Conservation (phyloP, 192 early-diverging fungal species). For the Coemansia sp. region DNA sequence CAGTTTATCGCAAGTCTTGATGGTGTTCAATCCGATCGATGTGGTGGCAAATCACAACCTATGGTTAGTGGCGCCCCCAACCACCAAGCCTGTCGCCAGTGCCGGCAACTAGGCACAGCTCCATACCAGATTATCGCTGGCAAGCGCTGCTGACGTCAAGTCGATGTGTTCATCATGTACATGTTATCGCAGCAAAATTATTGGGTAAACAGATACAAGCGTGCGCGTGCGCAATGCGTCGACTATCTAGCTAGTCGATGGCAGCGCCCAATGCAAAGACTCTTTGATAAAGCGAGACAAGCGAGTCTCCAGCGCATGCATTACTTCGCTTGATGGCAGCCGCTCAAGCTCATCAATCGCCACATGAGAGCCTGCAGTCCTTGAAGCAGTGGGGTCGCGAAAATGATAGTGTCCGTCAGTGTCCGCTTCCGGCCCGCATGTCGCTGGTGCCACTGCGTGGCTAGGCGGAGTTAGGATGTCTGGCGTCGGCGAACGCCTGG, state of each 20-base stretch:
- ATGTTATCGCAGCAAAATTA: too few relatives aligned
- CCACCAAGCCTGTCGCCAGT: too few relatives aligned
- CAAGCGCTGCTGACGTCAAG: too few relatives aligned
- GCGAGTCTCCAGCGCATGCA: constrained; percentile 43
- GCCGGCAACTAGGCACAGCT: neutral
- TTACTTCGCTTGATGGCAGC: constrained; percentile 48
- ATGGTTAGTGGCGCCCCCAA: neutral
- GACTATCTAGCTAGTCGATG: constrained; percentile 25
- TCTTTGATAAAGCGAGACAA: constrained; percentile 50
- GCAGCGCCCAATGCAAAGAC: constrained; percentile 48
- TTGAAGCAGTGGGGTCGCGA: constrained; percentile 15
- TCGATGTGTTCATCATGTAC: too few relatives aligned
- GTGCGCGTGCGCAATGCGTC: neutral
- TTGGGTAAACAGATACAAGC: too few relatives aligned
- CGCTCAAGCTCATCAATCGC: constrained; percentile 39
- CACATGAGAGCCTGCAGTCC: constrained; percentile 14
- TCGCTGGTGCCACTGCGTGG: neutral
- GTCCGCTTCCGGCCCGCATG: neutral
- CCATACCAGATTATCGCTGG: too few relatives aligned
- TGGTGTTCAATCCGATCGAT: neutral
- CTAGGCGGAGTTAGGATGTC: neutral
- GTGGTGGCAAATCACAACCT: neutral
- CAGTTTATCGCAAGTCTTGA: neutral
- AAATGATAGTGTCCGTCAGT: constrained; percentile 2
- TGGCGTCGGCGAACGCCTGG: constrained; percentile 15